Conservation (phyloP, 2,329 filamentous ascomycete genomes). For the Fusarium dimerum region DNA sequence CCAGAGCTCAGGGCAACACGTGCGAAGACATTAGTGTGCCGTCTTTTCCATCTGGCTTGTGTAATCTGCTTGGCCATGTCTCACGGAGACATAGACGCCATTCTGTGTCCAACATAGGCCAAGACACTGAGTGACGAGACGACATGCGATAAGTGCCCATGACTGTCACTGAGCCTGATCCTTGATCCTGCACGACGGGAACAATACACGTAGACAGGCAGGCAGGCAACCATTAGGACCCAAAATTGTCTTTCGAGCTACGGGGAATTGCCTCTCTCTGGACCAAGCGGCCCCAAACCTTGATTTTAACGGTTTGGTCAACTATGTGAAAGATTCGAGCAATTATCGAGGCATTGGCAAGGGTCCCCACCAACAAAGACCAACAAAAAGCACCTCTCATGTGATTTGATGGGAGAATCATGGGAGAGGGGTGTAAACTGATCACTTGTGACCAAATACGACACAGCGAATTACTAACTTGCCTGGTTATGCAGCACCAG, state of each 20-base stretch:
- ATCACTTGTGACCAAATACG: too few relatives aligned
- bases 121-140: conserved; percentile 3
- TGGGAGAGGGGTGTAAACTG: too few relatives aligned
- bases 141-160: neutral
- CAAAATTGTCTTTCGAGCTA: neutral
- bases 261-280: neutral
- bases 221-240: too few relatives aligned
- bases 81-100: conserved; percentile 8
- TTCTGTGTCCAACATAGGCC: conserved; percentile 1
- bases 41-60: conserved; percentile 24
- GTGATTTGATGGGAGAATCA: too few relatives aligned
- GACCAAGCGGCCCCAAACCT: neutral
- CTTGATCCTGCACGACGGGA: neutral
- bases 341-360: too few relatives aligned
- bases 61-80: conserved; percentile 23
- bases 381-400: too few relatives aligned
- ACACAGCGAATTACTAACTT: too few relatives aligned
- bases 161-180: neutral
- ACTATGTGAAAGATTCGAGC: too few relatives aligned
- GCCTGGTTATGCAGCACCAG: too few relatives aligned
- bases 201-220: neutral
- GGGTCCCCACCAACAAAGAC: too few relatives aligned
- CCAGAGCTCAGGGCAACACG: conserved; percentile 13
- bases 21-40: conserved; percentile 21
- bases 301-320: neutral